Conservation (phyloP, 495 filamentous ascomycete species). For the Saxophila tyrrhenica region DNA sequence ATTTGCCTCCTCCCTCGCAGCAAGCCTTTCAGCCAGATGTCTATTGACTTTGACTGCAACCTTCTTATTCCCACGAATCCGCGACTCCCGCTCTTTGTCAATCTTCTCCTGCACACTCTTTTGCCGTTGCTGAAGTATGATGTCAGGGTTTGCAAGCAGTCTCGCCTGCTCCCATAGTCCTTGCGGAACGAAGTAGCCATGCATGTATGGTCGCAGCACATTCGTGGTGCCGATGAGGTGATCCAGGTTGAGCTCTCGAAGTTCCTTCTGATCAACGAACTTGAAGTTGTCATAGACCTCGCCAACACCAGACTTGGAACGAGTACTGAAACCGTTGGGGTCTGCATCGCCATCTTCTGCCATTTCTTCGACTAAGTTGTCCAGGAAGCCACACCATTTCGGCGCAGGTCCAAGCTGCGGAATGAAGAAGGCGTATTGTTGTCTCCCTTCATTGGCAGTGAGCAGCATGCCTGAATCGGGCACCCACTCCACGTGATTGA, state of each 20-base stretch:
- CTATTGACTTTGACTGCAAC: constrained; percentile 83
- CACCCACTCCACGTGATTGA: constrained; percentile 83
- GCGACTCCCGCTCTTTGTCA: constrained; percentile 81
- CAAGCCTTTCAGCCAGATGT: constrained; percentile 69
- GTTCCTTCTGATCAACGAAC: constrained; percentile 78
- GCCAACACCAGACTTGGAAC: constrained; percentile 30
- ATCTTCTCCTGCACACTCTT: constrained; percentile 86
- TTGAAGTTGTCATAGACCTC: constrained; percentile 97
- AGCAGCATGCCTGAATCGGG: constrained; percentile 82
- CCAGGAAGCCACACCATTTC: constrained; percentile 90
- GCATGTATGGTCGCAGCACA: constrained; percentile 89
- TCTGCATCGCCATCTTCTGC: constrained; percentile 65
- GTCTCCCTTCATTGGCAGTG: constrained; percentile 88
- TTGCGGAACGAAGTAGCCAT: constrained; percentile 93
- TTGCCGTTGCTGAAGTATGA: constrained; percentile 78
- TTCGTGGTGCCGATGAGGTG: constrained; percentile 81
- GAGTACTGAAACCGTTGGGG: constrained; percentile 46
- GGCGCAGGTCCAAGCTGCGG: constrained; percentile 87
- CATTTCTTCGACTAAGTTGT: constrained; percentile 97
- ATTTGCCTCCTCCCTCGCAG: constrained; percentile 68
- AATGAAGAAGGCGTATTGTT: constrained; percentile 92
- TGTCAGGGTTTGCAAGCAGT: constrained; percentile 80
- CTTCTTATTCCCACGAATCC: constrained; percentile 88
- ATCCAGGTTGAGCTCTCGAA: constrained; percentile 66
- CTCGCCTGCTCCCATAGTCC: constrained; percentile 89